Evolutionary conservation across 2,329 filamentous ascomycete genomes (phyloP).

Genomic region (Trichophyton schoenleinii): DNA sequence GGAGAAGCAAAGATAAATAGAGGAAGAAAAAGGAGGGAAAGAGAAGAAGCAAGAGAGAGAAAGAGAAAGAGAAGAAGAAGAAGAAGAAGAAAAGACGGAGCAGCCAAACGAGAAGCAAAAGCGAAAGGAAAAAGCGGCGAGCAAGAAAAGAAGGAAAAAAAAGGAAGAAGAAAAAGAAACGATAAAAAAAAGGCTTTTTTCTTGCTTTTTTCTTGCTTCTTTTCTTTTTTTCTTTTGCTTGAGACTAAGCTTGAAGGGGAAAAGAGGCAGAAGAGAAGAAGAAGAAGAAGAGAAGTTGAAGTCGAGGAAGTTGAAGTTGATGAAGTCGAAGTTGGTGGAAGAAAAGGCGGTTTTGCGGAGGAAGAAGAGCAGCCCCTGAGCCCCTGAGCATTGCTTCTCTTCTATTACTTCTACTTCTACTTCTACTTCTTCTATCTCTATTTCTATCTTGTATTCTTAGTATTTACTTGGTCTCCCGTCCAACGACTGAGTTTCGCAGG

Average conservation of each 20-base stretch:
- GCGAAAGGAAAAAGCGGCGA: conserved; percentile 6
- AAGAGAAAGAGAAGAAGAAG: conserved; percentile 3
- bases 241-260: neutral
- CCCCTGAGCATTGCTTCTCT: too few species aligned
- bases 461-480: too few species aligned
- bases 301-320: neutral
- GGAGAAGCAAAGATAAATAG: conserved; percentile 1
- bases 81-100: conserved; percentile 8
- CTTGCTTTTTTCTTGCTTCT: too few species aligned
- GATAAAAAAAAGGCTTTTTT: neutral
- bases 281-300: neutral
- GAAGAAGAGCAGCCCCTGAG: too few species aligned
- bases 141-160: neutral
- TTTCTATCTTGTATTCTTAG: neutral
- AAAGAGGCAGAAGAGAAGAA: neutral
- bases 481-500: too few species aligned
- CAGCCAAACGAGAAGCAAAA: conserved; percentile 6
- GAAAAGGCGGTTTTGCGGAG: neutral
- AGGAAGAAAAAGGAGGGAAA: conserved; percentile 3
- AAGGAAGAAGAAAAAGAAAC: neutral
- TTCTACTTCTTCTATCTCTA: neutral
- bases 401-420: too few species aligned
- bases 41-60: conserved; percentile 1
- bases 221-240: too few species aligned
- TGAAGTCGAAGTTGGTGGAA: neutral